These are phyloP conservation scores for Penicillium hordei DNA, from an alignment of 2,329 filamentous ascomycete genomes.

Conservation along the genomic window DNA sequence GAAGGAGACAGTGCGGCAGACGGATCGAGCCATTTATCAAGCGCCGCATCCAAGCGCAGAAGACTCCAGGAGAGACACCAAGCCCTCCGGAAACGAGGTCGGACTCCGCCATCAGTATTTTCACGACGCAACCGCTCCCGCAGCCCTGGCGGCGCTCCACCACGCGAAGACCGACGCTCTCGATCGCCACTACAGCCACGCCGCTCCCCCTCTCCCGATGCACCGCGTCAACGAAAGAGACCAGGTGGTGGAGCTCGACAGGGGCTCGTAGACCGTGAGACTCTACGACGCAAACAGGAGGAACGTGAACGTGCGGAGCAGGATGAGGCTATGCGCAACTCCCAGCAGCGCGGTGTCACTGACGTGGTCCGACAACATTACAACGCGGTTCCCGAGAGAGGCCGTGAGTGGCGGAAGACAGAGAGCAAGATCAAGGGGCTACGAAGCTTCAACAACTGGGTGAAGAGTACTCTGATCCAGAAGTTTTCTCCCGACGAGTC, in stretches of 20 bases:
- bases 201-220: constrained; percentile 44
- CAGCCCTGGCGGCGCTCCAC: constrained; percentile 19
- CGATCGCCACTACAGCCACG: constrained; percentile 44
- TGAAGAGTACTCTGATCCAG: constrained; percentile 96
- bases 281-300: constrained; percentile 44
- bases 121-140: constrained; percentile 40
- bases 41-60: constrained; percentile 38
- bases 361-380: constrained; percentile 93
- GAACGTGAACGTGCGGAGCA: constrained; percentile 45
- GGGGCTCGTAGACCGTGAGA: constrained; percentile 39
- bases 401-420: constrained; percentile 89
- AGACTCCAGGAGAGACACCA: constrained; percentile 42
- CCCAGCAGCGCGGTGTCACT: constrained; percentile 61
- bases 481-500: constrained; percentile 87
- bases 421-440: constrained; percentile 94
- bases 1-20: constrained; percentile 21
- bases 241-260: constrained; percentile 49
- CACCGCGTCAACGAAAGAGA: constrained; percentile 45
- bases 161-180: constrained; percentile 37
- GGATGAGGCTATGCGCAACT: constrained; percentile 37
- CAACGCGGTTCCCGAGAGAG: constrained; percentile 90
- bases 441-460: constrained; percentile 96
- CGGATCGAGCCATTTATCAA: constrained; percentile 26
- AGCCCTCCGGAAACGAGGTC: constrained; percentile 36
- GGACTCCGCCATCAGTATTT: constrained; percentile 41